A percentile compares a stretch with the other conserved stretches of the same genome.
Evolutionary conservation across 768 basidiomycete genomes (phyloP).

Genomic region (Mycena filopes): DNA sequence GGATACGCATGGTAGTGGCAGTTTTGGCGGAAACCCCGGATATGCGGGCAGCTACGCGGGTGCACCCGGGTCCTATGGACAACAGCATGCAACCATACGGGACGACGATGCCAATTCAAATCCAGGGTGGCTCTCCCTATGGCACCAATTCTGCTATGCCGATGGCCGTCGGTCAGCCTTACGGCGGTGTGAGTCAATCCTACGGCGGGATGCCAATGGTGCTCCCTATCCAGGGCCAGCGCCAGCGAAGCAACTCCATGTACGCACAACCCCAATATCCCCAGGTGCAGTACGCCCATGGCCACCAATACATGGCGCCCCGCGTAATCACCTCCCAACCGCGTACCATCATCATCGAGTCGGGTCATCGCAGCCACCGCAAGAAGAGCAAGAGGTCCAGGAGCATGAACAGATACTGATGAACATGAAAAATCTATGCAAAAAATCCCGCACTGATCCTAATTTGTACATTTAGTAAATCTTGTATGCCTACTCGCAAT

Average conservation of each 20-base stretch:
- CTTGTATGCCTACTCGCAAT: not conserved
- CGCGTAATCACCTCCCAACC: constrained; percentile 31
- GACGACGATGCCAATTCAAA: constrained; percentile 15
- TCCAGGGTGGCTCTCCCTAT: constrained; percentile 35
- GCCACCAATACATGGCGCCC: constrained; percentile 21
- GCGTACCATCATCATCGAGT: constrained; percentile 45
- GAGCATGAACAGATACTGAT: constrained; percentile 31
- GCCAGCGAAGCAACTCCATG: constrained; percentile 46
- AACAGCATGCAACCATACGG: constrained; percentile 4
- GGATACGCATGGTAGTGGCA: not conserved
- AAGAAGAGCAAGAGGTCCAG: constrained; percentile 42
- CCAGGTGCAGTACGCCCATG: constrained; percentile 29
- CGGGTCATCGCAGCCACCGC: constrained; percentile 41
- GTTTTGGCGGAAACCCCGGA: no score
- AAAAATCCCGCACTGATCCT: not conserved
- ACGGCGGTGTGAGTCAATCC: not conserved
- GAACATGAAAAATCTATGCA: not conserved
- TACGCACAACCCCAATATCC: constrained; percentile 33
- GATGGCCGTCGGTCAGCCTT: constrained; percentile 25
- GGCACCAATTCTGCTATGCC: constrained; percentile 25
- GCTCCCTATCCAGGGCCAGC: constrained; percentile 37
- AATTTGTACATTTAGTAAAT: constrained; percentile 2
- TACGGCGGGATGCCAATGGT: constrained; percentile 32
- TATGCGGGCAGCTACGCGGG: not conserved
- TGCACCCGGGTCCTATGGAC: constrained; percentile 13